Conservation (phyloP, 306 rosid genomes). For the Trichosanthes truncata region DNA sequence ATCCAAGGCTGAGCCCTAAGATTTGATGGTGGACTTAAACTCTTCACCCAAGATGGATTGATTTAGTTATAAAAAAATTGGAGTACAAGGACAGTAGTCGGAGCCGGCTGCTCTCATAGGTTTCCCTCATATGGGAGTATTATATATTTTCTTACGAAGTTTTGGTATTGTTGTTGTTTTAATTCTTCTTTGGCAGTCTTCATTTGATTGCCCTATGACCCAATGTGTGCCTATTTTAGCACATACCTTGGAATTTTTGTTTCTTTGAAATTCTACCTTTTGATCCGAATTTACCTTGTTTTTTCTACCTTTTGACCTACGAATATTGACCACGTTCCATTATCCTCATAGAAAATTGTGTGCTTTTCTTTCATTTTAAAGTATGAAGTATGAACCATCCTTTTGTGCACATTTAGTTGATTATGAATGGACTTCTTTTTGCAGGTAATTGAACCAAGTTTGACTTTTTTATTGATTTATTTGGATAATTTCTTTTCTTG, state of each 20-base stretch:
- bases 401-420: not conserved
- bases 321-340: not conserved
- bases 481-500: slow-evolving; percentile 15
- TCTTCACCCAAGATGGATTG: no score
- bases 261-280: not conserved
- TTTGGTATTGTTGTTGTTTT: not conserved
- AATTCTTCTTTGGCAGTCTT: not conserved
- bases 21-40: no score
- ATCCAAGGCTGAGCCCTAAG: no score
- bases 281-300: not conserved
- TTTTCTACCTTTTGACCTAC: not conserved
- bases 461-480: not conserved
- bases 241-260: not conserved
- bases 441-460: not conserved
- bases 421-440: not conserved
- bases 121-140: not conserved
- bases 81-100: not conserved
- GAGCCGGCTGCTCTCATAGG: not conserved
- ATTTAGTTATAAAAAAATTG: no score
- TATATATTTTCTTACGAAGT: no score
- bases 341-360: not conserved
- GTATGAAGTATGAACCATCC: not conserved
- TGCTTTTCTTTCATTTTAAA: not conserved
- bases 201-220: not conserved
- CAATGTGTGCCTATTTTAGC: not conserved